Conservation (phyloP, 2,329 filamentous ascomycete species). For the Bretziella fagacearum region DNA sequence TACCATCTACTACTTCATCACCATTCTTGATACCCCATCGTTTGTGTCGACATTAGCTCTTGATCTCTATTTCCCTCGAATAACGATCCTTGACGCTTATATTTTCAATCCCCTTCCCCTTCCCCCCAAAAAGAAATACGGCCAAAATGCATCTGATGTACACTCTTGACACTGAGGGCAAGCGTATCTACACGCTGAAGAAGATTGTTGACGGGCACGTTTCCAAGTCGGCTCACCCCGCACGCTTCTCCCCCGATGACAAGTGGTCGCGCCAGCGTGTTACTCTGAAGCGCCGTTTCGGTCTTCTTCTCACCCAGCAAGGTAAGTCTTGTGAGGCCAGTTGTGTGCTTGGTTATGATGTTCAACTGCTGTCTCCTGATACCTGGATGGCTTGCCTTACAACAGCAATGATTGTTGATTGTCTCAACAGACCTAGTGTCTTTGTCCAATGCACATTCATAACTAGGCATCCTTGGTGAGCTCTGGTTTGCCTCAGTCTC, state of each 20-base stretch:
- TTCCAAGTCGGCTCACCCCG: slow-evolving; percentile 91
- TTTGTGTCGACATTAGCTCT: neutral
- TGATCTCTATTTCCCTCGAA: neutral
- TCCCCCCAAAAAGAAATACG: slow-evolving; percentile 6
- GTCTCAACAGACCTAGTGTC: no score
- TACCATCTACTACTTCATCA: neutral
- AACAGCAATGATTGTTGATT: no score
- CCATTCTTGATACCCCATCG: neutral
- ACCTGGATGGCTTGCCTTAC: no score
- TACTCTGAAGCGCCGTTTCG: slow-evolving; percentile 85
- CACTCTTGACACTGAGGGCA: slow-evolving; percentile 65
- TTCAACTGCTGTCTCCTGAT: no score
- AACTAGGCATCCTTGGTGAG: no score
- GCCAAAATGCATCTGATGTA: slow-evolving; percentile 52
- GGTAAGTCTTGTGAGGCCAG: slow-evolving; percentile 25
- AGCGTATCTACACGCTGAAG: slow-evolving; percentile 88
- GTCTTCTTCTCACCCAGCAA: slow-evolving; percentile 69
- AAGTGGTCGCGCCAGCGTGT: slow-evolving; percentile 96
- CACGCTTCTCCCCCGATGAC: slow-evolving; percentile 93
- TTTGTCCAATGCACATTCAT: no score
- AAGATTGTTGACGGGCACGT: slow-evolving; percentile 71
- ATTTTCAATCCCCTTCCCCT: neutral
- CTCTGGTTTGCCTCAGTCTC: neutral
- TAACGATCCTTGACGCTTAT: neutral
- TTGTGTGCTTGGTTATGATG: neutral